These are phyloP conservation scores for Alternaria postmessia DNA, from an alignment of 2,329 filamentous ascomycete species.

Conservation along the genomic window DNA sequence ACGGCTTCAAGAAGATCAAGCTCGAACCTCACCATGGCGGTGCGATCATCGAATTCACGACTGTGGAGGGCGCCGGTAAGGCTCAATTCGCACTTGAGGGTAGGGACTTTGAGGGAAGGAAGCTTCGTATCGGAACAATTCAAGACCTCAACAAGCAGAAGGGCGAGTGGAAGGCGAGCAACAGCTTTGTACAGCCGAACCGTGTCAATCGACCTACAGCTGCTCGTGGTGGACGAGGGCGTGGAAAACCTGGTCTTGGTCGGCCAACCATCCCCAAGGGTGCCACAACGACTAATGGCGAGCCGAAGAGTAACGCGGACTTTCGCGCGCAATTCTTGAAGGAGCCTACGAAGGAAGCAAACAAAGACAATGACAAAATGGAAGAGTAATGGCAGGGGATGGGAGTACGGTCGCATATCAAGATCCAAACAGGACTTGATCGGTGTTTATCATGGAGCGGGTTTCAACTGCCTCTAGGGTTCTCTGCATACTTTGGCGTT, in stretches of 20 bases:
- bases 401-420: constrained; percentile 25
- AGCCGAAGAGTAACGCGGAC: constrained; percentile 64
- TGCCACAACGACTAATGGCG: constrained; percentile 23
- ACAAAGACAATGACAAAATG: constrained; percentile 32
- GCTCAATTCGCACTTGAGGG: constrained; percentile 62
- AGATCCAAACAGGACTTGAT: constrained; percentile 12
- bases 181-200: constrained; percentile 40
- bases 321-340: constrained; percentile 64
- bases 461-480: background rate
- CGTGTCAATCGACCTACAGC: constrained; percentile 39
- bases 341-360: constrained; percentile 31
- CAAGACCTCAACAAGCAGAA: constrained; percentile 55
- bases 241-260: constrained; percentile 40
- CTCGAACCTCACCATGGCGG: constrained; percentile 84
- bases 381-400: constrained; percentile 36
- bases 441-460: constrained; percentile 18
- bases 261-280: constrained; percentile 36
- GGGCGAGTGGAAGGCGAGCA: constrained; percentile 51
- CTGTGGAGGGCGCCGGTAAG: constrained; percentile 74
- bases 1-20: constrained; percentile 79
- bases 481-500: constrained; percentile 13
- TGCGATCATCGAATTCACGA: constrained; percentile 82
- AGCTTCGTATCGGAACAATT: constrained; percentile 59
- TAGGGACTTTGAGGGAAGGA: constrained; percentile 50
- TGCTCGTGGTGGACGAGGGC: constrained; percentile 35